These are phyloP conservation scores for Choanephora cucurbitarum DNA, from an alignment of 371 early-diverging fungal genomes.

Conservation along the genomic window DNA sequence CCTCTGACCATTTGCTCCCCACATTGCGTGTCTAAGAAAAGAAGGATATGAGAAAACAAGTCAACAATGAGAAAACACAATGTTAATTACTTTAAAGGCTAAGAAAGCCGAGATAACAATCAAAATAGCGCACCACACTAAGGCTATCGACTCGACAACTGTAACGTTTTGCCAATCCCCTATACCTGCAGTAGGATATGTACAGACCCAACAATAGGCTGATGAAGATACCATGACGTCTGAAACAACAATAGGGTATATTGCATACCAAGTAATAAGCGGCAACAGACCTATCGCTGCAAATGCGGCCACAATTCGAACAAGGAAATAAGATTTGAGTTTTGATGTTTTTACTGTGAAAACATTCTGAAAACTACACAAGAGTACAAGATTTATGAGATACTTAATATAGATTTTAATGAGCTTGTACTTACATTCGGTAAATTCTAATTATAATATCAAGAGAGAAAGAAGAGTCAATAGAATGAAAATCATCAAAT, in stretches of 20 bases:
- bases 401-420: not conserved
- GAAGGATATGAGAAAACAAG: not conserved
- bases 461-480: constrained; percentile 1
- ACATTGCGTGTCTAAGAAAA: constrained; percentile 37
- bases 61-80: not conserved
- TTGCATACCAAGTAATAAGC: constrained; percentile 30
- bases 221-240: constrained; percentile 11
- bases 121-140: constrained; percentile 26
- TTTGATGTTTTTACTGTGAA: constrained; percentile 40
- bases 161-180: constrained; percentile 27
- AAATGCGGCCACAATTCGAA: constrained; percentile 30
- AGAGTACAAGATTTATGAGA: not conserved
- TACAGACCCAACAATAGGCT: constrained; percentile 37
- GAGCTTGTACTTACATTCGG: constrained; percentile 31
- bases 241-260: constrained; percentile 20
- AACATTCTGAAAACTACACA: constrained; percentile 43
- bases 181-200: constrained; percentile 25
- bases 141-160: constrained; percentile 21
- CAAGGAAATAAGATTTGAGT: constrained; percentile 37
- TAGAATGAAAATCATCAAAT: not conserved
- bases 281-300: constrained; percentile 24
- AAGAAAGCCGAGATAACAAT: constrained; percentile 34
- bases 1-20: constrained; percentile 43
- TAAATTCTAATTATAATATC: constrained; percentile 31
- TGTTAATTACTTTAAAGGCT: constrained; percentile 40